Evolutionary conservation across 2,329 filamentous ascomycete species (phyloP), one percentile per base, ranked within the genome.

Genomic region (Alternaria sp.): DNA sequence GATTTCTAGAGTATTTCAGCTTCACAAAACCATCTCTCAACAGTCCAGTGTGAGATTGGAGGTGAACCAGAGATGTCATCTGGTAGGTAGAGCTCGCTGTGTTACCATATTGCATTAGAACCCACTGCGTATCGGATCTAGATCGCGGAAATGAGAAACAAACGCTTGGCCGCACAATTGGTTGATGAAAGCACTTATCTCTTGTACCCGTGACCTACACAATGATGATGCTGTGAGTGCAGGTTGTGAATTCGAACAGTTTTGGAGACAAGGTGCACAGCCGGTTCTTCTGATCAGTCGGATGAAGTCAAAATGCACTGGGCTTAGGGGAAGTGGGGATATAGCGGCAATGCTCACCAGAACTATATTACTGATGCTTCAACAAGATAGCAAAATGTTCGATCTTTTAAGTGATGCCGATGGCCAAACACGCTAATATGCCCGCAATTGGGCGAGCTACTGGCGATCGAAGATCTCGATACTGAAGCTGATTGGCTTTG

Each of bases 341-440:
- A 38, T 7, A 25, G 34, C 20, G 28, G 38, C 10, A 32, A 22
- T 38, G 32, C 25, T 34, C 36, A 34, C 20, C 14, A 18, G 16
- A 5, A 43, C 14, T 14, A 20, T 12, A 25, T 30, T 41, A 22
- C 14, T 28, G 18, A 41, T 22, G 16, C 10, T 20, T 27, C 14
- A n/a, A 9, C 16, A n/a, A 16, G 14, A 50, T 25, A 1, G 44
- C 25, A 18, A 16, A 18, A 57, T 2, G 18, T 51, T 32, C 18
- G 16, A 27, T 49, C 25, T 51, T 30, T 51, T 43, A 14, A 50
- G 20, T 18, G 20, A 43, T 43, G 27, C 30, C 9, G 30, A 56
- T 48, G 22, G 14, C 32, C 36, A 28, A 49, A 30, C 43, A 32
- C 36, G 54, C 54, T 57, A 57, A 36, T 16, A 43, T 27, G 54